Evolutionary conservation across 768 basidiomycete species (phyloP).

Genomic region (Leccinum subgranulosum): DNA sequence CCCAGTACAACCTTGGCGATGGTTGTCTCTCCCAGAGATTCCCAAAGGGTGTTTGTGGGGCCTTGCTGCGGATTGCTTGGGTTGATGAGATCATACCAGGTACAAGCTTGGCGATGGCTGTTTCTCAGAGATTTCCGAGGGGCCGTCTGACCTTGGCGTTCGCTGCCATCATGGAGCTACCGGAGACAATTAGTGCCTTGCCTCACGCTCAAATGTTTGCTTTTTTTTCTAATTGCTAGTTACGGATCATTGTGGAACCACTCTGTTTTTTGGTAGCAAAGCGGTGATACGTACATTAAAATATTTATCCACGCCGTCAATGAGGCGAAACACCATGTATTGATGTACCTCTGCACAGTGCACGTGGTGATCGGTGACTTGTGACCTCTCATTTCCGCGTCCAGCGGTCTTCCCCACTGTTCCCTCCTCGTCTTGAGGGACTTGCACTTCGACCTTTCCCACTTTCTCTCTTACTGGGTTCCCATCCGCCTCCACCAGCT

Average conservation of each 20-base stretch:
- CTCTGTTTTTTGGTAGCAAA: not conserved
- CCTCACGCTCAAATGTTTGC: not conserved
- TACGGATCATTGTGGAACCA: not conserved
- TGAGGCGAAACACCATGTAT: not conserved
- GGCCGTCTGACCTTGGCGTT: slow-evolving; percentile 1
- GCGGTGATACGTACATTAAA: not conserved
- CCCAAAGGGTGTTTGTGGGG: not conserved
- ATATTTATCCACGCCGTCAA: not conserved
- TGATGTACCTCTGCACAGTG: not conserved
- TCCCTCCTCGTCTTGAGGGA: slow-evolving; percentile 57
- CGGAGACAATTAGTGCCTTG: not conserved
- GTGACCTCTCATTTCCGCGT: slow-evolving; percentile 47
- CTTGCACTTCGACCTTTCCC: slow-evolving; percentile 74
- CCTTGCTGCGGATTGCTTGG: slow-evolving; percentile 54
- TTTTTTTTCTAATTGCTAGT: not conserved
- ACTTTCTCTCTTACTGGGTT: slow-evolving; percentile 66
- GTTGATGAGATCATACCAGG: slow-evolving; percentile 36
- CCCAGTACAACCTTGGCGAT: not conserved
- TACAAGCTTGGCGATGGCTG: not conserved
- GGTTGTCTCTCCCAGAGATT: not conserved
- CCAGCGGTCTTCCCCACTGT: slow-evolving; percentile 75
- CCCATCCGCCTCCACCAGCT: slow-evolving; percentile 79
- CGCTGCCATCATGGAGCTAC: not conserved
- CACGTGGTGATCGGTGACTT: not conserved
- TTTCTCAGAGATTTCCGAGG: not conserved